Base-by-base conservation (phyloP, 495 filamentous ascomycete genomes). In the Podospora bellae-mahoneyi region DNA sequence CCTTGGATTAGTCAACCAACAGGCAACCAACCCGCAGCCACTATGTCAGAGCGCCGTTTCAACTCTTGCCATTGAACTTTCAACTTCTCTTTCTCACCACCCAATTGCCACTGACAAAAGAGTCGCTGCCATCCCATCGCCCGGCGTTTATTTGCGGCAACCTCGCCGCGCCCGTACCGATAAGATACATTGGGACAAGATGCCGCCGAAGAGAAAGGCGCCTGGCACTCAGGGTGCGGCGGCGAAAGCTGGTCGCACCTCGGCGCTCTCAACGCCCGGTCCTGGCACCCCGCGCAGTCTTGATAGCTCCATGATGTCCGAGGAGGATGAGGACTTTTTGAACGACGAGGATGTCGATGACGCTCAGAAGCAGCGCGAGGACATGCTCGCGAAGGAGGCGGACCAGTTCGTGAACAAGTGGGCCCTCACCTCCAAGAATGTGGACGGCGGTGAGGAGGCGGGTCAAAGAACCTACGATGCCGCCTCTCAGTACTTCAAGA, bases 161-260 rank as follows among this genome's bases (percentile, higher is more conserved):
- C 32, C 18, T 19, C 44, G 44, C 60, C 30, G 23, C 19, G 53
- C 62, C 56, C 19, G 56, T 9, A 18, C 19, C 56, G 56, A 59
- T 23, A 20, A 59, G 28, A 65, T 39, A 48, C 27, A 20, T 44
- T 30, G 23, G 23, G 23, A 23, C 23, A 64, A 18, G 70, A 93
- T 94, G 91, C 88, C 90, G 59, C 82, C 85, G 7, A 95, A 95
- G 81, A 86, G 92, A 77, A 94, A 95, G 81, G 39, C 91, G 62
- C 77, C 86, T 68, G 84, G 81, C 67, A 84, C 82, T 69, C 80
- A 81, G 68, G 62, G 63, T 16, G 86, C 83, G n/a, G 67, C 77
- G 16, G 66, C 80, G 13, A 87, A 85, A 70, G 80, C 83, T 34
- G 85, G 84, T 62, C 85, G 84, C 72, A 82, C 82, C 7, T 90